Percentiles rank a stretch among this genome's conserved stretches.
Evolutionary conservation across 192 early-diverging fungal species (phyloP).

Genomic region (Radiomyces spectabilis): DNA sequence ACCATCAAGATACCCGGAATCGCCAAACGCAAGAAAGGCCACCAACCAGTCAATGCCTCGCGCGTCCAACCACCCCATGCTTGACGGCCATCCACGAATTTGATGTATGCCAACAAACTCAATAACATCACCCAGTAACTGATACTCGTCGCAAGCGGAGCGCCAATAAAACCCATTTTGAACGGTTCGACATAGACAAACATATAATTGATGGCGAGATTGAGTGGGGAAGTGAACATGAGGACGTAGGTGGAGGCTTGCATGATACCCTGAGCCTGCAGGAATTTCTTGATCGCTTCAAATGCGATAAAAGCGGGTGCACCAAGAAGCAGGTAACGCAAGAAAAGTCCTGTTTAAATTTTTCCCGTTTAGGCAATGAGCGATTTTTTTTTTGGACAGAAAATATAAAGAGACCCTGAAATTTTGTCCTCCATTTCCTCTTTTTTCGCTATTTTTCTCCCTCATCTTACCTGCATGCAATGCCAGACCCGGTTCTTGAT

Average conservation of each 20-base stretch:
- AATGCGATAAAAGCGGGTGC: constrained; percentile 70
- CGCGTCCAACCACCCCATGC: constrained; percentile 71
- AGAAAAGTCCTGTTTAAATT: constrained; percentile 39
- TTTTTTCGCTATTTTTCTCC: too few relatives aligned
- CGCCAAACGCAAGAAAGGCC: constrained; percentile 60
- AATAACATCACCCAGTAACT: constrained; percentile 54
- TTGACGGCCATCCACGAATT: constrained; percentile 40
- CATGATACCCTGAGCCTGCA: constrained; percentile 91
- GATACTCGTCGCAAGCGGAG: constrained; percentile 59
- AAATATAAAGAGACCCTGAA: too few relatives aligned
- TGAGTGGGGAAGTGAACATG: constrained; percentile 47
- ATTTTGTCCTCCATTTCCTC: too few relatives aligned
- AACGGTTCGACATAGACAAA: constrained; percentile 48
- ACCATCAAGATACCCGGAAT: constrained; percentile 75
- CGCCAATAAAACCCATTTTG: constrained; percentile 59
- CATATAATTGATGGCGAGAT: constrained; percentile 54
- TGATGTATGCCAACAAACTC: constrained; percentile 41
- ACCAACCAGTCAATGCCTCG: constrained; percentile 35
- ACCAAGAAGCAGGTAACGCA: constrained; percentile 60
- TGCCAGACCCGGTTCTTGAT: constrained; percentile 72
- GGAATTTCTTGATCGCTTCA: constrained; percentile 78
- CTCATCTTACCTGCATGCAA: constrained; percentile 49
- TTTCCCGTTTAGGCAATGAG: too few relatives aligned
- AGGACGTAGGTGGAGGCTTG: constrained; percentile 67
- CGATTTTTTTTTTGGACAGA: too few relatives aligned